phyloP scores from a whole-genome alignment of 2,329 filamentous ascomycete genomes.

The Penicillium sp. region DNA sequence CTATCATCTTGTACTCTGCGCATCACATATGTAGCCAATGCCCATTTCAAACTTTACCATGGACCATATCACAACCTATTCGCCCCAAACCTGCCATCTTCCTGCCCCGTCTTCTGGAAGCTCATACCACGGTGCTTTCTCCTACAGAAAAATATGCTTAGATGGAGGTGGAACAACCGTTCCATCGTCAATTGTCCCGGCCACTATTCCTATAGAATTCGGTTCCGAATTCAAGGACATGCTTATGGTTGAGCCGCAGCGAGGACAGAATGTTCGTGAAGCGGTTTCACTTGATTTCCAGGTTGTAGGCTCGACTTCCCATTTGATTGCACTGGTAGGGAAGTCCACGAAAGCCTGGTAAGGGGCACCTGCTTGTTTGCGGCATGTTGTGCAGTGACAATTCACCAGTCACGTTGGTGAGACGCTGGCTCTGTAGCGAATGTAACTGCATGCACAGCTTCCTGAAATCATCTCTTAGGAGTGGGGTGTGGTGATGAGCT shows the following conservation, averaged over 20 bases:
- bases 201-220: constrained; percentile 35
- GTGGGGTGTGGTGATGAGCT: background rate
- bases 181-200: constrained; percentile 45
- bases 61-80: background rate
- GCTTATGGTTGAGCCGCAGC: constrained; percentile 48
- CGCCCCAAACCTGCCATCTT: constrained; percentile 16
- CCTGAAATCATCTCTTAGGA: constrained; percentile 34
- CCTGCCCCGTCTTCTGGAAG: constrained; percentile 38
- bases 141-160: constrained; percentile 48
- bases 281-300: constrained; percentile 43
- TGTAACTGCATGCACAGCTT: constrained; percentile 45
- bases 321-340: constrained; percentile 34
- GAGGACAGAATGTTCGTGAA: constrained; percentile 46
- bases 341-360: constrained; percentile 48
- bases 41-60: background rate
- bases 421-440: constrained; percentile 42
- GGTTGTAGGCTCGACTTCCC: constrained; percentile 31
- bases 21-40: background rate
- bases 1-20: background rate
- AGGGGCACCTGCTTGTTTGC: constrained; percentile 48
- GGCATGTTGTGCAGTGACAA: constrained; percentile 53
- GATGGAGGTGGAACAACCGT: constrained; percentile 24
- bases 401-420: constrained; percentile 38
- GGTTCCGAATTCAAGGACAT: constrained; percentile 42
- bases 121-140: constrained; percentile 42